A percentile compares a stretch with the other conserved stretches of the same genome.
phyloP scores from a whole-genome alignment of 163 green algal genomes.

The Smithsoniella earleae region DNA sequence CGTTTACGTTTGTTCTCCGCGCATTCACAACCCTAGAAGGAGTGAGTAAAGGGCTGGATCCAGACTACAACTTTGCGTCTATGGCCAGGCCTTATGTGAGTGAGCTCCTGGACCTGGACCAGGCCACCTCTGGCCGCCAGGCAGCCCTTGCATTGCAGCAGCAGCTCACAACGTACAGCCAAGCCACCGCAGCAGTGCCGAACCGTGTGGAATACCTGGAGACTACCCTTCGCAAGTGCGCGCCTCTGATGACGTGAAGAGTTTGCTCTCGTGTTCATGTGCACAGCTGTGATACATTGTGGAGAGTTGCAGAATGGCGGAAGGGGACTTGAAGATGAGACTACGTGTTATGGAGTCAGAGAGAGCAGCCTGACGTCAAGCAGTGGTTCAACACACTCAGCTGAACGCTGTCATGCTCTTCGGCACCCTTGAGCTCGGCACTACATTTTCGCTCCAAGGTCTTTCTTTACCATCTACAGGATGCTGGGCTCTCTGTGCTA shows the following conservation, averaged over 20 bases:
- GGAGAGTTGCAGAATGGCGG: conserved; percentile 36
- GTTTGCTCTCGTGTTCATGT: too few species aligned
- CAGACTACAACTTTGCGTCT: conserved; percentile 44
- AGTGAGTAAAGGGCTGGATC: conserved; percentile 38
- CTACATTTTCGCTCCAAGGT: conserved; percentile 47
- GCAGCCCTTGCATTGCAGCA: conserved; percentile 30
- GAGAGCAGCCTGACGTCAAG: conserved; percentile 46
- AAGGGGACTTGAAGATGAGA: conserved; percentile 48
- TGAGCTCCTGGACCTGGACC: conserved; percentile 65
- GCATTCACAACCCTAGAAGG: conserved; percentile 47
- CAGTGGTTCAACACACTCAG: conserved; percentile 61
- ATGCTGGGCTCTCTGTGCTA: conserved; percentile 32
- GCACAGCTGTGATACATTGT: too few species aligned
- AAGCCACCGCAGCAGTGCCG: conserved; percentile 42
- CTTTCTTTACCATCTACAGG: conserved; percentile 29
- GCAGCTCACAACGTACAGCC: neutral
- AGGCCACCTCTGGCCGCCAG: neutral
- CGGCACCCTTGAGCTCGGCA: conserved; percentile 58
- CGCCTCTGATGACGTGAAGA: too few species aligned
- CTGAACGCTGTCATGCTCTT: conserved; percentile 52
- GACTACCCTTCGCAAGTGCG: neutral
- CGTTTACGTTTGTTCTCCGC: conserved; percentile 49
- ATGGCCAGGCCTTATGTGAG: conserved; percentile 49
- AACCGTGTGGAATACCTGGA: conserved; percentile 32
- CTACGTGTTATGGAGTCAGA: conserved; percentile 68